phyloP scores from a whole-genome alignment of 371 early-diverging fungal species.

The Rhizopus microsporus region DNA sequence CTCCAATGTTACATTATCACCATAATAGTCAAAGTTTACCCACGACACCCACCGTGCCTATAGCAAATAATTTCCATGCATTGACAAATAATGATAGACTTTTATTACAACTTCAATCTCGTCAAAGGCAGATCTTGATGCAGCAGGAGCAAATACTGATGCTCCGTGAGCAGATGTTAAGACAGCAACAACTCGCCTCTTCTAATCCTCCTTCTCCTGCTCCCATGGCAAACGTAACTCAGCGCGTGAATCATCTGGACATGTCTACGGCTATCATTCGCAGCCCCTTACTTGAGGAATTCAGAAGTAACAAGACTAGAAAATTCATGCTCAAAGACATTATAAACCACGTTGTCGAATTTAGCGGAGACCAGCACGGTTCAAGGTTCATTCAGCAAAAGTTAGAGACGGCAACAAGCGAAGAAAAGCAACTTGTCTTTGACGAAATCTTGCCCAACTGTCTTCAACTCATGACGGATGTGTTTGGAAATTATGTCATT shows the following conservation, averaged over 20 bases:
- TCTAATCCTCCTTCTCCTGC: background rate
- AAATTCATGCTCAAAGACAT: constrained; percentile 95
- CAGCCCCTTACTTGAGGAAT: constrained; percentile 89
- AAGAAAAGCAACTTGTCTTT: constrained; percentile 96
- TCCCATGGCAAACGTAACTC: background rate
- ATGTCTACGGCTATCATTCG: constrained; percentile 49
- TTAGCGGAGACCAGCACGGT: constrained; percentile 99
- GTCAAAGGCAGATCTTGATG: constrained; percentile 43
- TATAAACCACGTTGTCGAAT: constrained; percentile 90
- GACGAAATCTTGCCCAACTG: constrained; percentile 93
- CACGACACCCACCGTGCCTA: constrained; percentile 10
- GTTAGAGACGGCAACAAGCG: constrained; percentile 88
- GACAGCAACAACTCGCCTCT: constrained; percentile 23
- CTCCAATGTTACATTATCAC: background rate
- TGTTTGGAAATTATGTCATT: constrained; percentile 99
- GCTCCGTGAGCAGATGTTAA: constrained; percentile 43
- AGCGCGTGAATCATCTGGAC: too few relatives aligned
- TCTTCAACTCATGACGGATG: constrained; percentile 97
- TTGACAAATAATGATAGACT: constrained; percentile 28
- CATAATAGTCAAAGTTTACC: constrained; percentile 8
- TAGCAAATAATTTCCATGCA: constrained; percentile 3
- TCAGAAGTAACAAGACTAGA: constrained; percentile 90
- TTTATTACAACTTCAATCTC: constrained; percentile 40
- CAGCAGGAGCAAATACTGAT: constrained; percentile 47
- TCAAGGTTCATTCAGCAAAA: constrained; percentile 99